Evolutionary conservation across 805 yeast species (phyloP), one percentile per base, ranked within the genome.

Genomic region (Candida montana): DNA sequence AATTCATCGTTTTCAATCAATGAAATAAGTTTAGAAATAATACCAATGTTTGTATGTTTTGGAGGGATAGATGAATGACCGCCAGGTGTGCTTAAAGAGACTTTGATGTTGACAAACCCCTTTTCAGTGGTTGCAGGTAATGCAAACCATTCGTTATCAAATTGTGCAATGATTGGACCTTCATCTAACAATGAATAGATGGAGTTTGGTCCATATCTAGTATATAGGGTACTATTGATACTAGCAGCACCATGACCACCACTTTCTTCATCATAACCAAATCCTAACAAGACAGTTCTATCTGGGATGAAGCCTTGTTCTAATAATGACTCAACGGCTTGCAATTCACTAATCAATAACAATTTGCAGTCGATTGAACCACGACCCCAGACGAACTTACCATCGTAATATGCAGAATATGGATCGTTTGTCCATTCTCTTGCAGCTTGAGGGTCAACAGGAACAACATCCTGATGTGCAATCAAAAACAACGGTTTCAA

Each of bases 401-500:
- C 88, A 52, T 86, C 95, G 54, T 66, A 83, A 52, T 72, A 65
- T 13, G 83, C 87, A 15, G 71, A 58, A 45, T 78, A 83, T 3
- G 95, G 95, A 12, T 79, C 79, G 53, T 74, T 67, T 0, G 64
- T 65, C 95, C 95, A 87, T 39, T 74, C 64, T 20, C 60, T 64
- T 31, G 69, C 61, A 0, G 88, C 77, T 20, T 69, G 74, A 13
- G 59, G 56, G 55, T 79, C 83, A 5, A 84, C 83, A 1, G 95
- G 95, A 13, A 87, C 95, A 3, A 82, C 87, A 57, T 86, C 95
- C 57, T 81, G 86, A 58, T 87, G 95, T 2, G 93, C 90, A 61
- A 82, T 74, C 34, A 85, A 64, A 61, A 87, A 52, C 15, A 81
- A 51, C 7, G 95, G 95, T 55, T 81, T 77, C 49, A 80, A 62